These are phyloP conservation scores for Truncatella angustata DNA, from an alignment of 2,329 filamentous ascomycete genomes.

Conservation along the genomic window DNA sequence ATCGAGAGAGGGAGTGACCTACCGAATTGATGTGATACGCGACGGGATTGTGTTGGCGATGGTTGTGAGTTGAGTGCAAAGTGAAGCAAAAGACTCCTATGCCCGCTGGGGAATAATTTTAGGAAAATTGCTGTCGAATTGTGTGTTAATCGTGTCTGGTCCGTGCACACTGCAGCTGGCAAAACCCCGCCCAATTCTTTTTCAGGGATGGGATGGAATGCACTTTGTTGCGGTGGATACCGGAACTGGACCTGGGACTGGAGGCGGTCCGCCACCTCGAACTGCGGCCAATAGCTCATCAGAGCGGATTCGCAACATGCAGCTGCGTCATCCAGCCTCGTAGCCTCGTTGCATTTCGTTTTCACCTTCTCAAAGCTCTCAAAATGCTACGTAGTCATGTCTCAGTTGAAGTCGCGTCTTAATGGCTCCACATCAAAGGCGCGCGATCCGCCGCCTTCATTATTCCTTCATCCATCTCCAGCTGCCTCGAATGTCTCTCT, in stretches of 20 bases:
- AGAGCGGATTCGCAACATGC: no score
- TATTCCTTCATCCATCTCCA: slow-evolving; percentile 81
- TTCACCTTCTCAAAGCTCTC: neutral
- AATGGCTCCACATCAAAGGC: slow-evolving; percentile 27
- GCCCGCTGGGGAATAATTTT: no score
- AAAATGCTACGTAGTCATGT: slow-evolving; percentile 21
- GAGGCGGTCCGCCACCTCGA: no score
- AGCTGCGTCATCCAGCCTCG: neutral
- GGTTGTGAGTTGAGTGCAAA: slow-evolving; percentile 14
- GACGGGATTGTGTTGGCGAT: slow-evolving; percentile 24
- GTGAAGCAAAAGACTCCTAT: no score
- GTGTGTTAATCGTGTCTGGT: no score
- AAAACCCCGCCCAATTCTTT: no score
- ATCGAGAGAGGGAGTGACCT: slow-evolving; percentile 20
- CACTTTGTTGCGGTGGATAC: no score
- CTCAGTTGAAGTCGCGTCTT: slow-evolving; percentile 18
- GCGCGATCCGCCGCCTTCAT: slow-evolving; percentile 63
- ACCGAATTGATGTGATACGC: slow-evolving; percentile 32
- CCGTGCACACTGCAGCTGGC: no score
- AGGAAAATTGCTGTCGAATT: no score
- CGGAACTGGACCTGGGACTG: no score
- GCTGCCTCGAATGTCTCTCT: slow-evolving; percentile 70
- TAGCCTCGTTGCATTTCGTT: neutral
- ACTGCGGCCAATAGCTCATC: no score
- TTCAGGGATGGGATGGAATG: no score